Conservation (phyloP, 306 rosid genomes). For the Cicer chorassanicum region DNA sequence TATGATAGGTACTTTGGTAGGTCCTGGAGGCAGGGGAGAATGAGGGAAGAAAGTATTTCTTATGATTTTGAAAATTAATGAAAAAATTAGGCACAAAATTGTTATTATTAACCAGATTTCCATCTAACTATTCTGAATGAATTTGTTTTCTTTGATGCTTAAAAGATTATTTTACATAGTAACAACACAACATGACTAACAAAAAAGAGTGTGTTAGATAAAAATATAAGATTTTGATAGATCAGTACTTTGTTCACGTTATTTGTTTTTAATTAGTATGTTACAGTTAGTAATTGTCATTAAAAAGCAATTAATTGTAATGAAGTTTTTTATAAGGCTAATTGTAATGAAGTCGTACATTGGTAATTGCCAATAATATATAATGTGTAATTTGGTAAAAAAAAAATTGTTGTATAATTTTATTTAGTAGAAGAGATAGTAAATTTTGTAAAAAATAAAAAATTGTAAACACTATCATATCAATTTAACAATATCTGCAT, state of each 20-base stretch:
- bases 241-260: neutral
- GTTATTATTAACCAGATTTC: conserved; percentile 43
- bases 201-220: too few relatives aligned
- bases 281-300: neutral
- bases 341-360: neutral
- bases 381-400: neutral
- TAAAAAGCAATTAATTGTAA: neutral
- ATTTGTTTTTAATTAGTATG: neutral
- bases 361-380: neutral
- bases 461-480: too few relatives aligned
- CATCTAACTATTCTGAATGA: conserved; percentile 39
- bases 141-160: neutral
- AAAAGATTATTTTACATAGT: neutral
- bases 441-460: too few relatives aligned
- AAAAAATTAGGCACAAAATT: conserved; percentile 12
- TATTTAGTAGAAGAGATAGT: too few relatives aligned
- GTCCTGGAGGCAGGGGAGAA: conserved; percentile 51
- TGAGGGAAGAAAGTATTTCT: neutral
- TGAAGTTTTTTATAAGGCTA: neutral
- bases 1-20: conserved; percentile 29
- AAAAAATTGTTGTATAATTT: too few relatives aligned
- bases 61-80: conserved; percentile 22
- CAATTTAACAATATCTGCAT: too few relatives aligned
- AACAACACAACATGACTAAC: neutral
- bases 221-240: neutral